Percentiles rank a stretch among this genome's conserved stretches.
Evolutionary conservation across 805 yeast species (phyloP).

Genomic region (Starmerella ratchasimensis): DNA sequence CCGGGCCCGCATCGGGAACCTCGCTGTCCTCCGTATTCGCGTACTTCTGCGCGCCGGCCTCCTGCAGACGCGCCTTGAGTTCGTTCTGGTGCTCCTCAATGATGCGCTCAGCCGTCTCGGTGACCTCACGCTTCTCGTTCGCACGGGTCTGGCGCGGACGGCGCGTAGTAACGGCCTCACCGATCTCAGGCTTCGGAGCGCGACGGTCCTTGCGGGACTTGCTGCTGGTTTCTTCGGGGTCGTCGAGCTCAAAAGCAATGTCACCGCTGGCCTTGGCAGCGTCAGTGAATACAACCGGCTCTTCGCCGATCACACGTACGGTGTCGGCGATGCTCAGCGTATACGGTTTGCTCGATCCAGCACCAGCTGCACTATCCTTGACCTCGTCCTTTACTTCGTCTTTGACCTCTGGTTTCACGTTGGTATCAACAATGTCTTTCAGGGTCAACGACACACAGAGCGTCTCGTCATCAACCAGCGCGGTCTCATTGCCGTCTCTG

Average conservation of each 20-base stretch:
- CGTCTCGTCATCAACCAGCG: conserved; percentile 56
- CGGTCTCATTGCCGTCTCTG: conserved; percentile 57
- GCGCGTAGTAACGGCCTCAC: conserved; percentile 3
- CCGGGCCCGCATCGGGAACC: conserved; percentile 30
- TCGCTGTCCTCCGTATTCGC: conserved; percentile 14
- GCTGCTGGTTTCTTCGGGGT: conserved; percentile 31
- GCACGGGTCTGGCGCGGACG: conserved; percentile 14
- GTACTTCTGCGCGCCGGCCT: conserved; percentile 55
- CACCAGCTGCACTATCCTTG: too few relatives aligned
- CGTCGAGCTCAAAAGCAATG: conserved; percentile 64
- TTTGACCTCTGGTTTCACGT: conserved; percentile 19
- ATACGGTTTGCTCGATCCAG: conserved; percentile 29
- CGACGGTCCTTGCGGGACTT: conserved; percentile 1
- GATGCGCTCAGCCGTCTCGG: conserved; percentile 65
- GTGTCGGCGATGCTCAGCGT: conserved; percentile 72
- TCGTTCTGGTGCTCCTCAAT: conserved; percentile 72
- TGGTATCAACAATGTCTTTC: neutral
- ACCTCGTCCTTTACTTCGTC: conserved; percentile 29
- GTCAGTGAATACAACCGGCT: conserved; percentile 55
- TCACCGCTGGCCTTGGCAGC: conserved; percentile 61
- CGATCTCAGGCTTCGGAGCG: conserved; percentile 1
- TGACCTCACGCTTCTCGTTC: conserved; percentile 25
- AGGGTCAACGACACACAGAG: conserved; percentile 36
- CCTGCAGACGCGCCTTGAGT: conserved; percentile 71
- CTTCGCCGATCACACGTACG: conserved; percentile 43